These are phyloP conservation scores for Cordyceps militaris DNA, from an alignment of 2,329 filamentous ascomycete species.

Conservation along the genomic window DNA sequence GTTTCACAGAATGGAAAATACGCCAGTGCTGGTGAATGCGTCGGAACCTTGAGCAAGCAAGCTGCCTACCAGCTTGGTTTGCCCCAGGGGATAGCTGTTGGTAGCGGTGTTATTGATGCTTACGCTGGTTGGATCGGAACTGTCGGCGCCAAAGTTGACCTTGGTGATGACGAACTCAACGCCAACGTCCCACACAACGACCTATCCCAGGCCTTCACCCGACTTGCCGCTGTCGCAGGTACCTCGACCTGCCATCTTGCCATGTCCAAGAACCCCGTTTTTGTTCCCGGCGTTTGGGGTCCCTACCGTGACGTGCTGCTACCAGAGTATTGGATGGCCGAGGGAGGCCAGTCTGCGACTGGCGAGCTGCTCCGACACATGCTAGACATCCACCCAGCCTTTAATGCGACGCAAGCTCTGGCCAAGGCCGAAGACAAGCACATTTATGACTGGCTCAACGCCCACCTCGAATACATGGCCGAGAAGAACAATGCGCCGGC, in stretches of 20 bases:
- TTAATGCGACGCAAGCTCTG: slow-evolving; percentile 69
- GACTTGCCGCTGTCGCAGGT: slow-evolving; percentile 87
- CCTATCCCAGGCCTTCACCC: slow-evolving; percentile 84
- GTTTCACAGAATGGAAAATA: slow-evolving; percentile 74
- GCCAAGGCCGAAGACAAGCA: slow-evolving; percentile 78
- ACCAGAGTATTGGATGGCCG: slow-evolving; percentile 91
- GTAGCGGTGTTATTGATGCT: slow-evolving; percentile 94
- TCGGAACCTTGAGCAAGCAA: slow-evolving; percentile 76
- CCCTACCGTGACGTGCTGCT: slow-evolving; percentile 92
- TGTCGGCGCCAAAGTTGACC: slow-evolving; percentile 89
- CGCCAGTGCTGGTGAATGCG: slow-evolving; percentile 83
- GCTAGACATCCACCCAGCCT: slow-evolving; percentile 89
- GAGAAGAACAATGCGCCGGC: slow-evolving; percentile 63
- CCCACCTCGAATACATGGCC: slow-evolving; percentile 71
- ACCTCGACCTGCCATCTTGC: slow-evolving; percentile 96
- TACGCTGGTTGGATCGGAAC: slow-evolving; percentile 99
- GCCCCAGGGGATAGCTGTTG: slow-evolving; percentile 79
- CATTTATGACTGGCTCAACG: slow-evolving; percentile 93
- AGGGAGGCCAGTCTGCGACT: slow-evolving; percentile 93
- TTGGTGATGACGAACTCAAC: slow-evolving; percentile 59
- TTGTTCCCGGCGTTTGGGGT: slow-evolving; percentile 94
- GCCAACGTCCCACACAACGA: slow-evolving; percentile 68
- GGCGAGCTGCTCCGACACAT: slow-evolving; percentile 92
- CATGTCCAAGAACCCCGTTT: slow-evolving; percentile 88
- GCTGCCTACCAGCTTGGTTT: slow-evolving; percentile 80